Conservation (phyloP, 345 rosid species). For the Pugionium dolabratum region DNA sequence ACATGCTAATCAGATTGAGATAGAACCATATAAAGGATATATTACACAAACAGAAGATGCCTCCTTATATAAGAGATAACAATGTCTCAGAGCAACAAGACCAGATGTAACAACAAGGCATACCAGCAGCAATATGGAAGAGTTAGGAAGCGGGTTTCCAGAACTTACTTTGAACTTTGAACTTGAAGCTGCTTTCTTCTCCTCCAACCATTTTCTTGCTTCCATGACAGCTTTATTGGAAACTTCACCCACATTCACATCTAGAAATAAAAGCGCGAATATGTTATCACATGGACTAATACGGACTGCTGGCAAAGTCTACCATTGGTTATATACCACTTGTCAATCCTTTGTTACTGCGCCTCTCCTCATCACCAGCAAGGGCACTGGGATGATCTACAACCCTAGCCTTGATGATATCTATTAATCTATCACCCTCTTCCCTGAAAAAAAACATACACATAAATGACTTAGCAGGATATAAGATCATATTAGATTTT, state of each 20-base stretch:
- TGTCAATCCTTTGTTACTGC: slow-evolving; percentile 34
- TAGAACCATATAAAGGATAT: slow-evolving; percentile 12
- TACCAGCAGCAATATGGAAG: slow-evolving; percentile 44
- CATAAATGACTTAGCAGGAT: no score
- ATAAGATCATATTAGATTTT: no score
- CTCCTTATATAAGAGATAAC: background rate
- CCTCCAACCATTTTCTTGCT: slow-evolving; percentile 80
- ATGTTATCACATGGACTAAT: slow-evolving; percentile 28
- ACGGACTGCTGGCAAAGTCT: slow-evolving; percentile 18
- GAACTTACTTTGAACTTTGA: slow-evolving; percentile 52
- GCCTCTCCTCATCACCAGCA: slow-evolving; percentile 36
- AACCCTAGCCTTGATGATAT: slow-evolving; percentile 75
- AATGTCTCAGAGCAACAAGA: slow-evolving; percentile 19
- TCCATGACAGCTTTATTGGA: slow-evolving; percentile 58
- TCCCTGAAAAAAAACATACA: slow-evolving; percentile 59
- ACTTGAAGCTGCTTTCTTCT: slow-evolving; percentile 66
- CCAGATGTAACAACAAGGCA: slow-evolving; percentile 27
- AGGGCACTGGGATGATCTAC: slow-evolving; percentile 42
- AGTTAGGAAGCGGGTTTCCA: slow-evolving; percentile 42
- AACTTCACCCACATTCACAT: slow-evolving; percentile 49
- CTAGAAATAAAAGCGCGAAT: slow-evolving; percentile 42
- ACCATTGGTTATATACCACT: slow-evolving; percentile 47
- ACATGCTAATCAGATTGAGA: slow-evolving; percentile 10
- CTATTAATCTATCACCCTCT: slow-evolving; percentile 65
- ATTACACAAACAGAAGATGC: slow-evolving; percentile 16